Evolutionary conservation across 139 green algal species (phyloP), one percentile per base, ranked within the genome.

Genomic region (Edaphochlamys debaryana): DNA sequence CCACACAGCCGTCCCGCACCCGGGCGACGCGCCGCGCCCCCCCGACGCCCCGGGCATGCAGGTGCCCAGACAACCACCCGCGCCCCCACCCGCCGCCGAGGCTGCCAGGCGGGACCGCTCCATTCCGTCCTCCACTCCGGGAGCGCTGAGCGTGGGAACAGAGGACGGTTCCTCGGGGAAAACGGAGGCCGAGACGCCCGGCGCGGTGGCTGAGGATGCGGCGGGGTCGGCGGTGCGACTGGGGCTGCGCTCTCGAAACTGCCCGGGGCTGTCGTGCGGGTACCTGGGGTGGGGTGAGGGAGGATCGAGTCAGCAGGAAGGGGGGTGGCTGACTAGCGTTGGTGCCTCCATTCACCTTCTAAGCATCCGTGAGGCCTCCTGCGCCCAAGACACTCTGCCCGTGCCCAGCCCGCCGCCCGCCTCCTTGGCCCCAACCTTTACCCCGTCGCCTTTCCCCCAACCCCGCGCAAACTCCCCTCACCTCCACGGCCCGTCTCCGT

Each of bases 401-500:
- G 40, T 40, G 41, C 75, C 0, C 0, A 0, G 20, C n/a, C n/a
- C n/a, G n/a, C n/a, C n/a, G n/a, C n/a, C n/a, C n/a, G n/a, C n/a
- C n/a, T n/a, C n/a, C n/a, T n/a, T n/a, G n/a, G n/a, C n/a, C n/a
- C n/a, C n/a, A n/a, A n/a, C n/a, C n/a, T n/a, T n/a, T n/a, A n/a
- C n/a, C n/a, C n/a, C n/a, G n/a, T n/a, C n/a, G n/a, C n/a, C n/a
- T n/a, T n/a, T n/a, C n/a, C n/a, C n/a, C n/a, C n/a, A n/a, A n/a
- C n/a, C n/a, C n/a, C n/a, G n/a, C n/a, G n/a, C n/a, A n/a, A n/a
- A n/a, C n/a, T n/a, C n/a, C n/a, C 62, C 66, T 3, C 15, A 76
- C 78, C 66, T 67, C 92, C 92, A 95, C 0, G 52, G 2, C 8
- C 89, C 87, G 37, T 96, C 84, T 0, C 92, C 92, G 64, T 90